Evolutionary conservation across 306 rosid genomes (phyloP).

Genomic region (Lablab purpureus): DNA sequence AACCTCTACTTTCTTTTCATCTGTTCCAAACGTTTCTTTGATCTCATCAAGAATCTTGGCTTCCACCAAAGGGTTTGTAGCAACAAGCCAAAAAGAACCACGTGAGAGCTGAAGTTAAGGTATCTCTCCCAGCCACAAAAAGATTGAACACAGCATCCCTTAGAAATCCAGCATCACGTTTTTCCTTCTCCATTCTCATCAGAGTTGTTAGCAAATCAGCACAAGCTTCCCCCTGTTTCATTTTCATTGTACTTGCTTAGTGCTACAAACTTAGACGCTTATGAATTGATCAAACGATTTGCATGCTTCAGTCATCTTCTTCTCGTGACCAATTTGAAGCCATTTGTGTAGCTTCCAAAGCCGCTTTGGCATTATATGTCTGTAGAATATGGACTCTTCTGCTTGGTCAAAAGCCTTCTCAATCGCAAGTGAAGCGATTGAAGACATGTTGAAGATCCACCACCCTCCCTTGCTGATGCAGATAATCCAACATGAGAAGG

Average conservation of each 20-base stretch:
- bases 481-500: constrained; percentile 33
- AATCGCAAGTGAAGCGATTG: constrained; percentile 40
- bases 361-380: constrained; percentile 36
- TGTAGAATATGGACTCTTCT: constrained; percentile 43
- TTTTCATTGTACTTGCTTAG: neutral
- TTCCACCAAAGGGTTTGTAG: constrained; percentile 57
- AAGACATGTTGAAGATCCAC: constrained; percentile 57
- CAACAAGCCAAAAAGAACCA: constrained; percentile 62
- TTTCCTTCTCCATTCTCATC: constrained; percentile 37
- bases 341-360: constrained; percentile 57
- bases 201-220: constrained; percentile 44
- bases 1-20: constrained; percentile 5
- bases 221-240: neutral
- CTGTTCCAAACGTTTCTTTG: neutral
- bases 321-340: constrained; percentile 56
- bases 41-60: constrained; percentile 58
- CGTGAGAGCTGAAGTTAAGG: constrained; percentile 56
- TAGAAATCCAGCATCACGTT: constrained; percentile 45
- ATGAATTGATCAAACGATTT: constrained; percentile 48
- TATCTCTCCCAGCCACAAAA: constrained; percentile 57
- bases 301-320: constrained; percentile 40
- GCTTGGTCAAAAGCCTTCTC: constrained; percentile 54
- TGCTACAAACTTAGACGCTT: constrained; percentile 35
- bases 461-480: neutral
- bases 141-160: constrained; percentile 55